These are phyloP conservation scores for Raphidocelis subcapitata DNA, from an alignment of 139 green algal genomes.

Conservation along the genomic window DNA sequence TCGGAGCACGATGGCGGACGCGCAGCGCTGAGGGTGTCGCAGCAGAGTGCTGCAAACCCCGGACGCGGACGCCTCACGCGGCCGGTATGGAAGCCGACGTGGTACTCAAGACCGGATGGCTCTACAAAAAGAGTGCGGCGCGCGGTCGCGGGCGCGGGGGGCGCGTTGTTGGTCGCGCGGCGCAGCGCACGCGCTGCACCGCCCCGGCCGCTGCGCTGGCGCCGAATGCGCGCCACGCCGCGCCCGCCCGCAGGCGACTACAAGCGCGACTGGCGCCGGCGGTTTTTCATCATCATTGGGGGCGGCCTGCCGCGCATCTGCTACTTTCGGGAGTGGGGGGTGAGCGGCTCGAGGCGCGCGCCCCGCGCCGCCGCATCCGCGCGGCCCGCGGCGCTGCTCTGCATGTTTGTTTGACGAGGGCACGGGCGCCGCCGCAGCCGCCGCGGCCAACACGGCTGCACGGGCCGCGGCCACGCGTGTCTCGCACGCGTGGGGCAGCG, in stretches of 20 bases:
- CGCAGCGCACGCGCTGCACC: background rate
- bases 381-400: background rate
- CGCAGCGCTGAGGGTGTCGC: too few species aligned
- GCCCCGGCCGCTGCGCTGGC: background rate
- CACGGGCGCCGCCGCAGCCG: background rate
- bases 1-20: too few species aligned
- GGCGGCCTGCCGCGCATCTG: conserved; percentile 12
- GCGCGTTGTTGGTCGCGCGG: background rate
- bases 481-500: background rate
- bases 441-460: background rate
- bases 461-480: background rate
- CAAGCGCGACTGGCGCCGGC: conserved; percentile 19
- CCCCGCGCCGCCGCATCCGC: background rate
- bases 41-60: too few species aligned
- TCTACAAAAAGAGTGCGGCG: conserved; percentile 27
- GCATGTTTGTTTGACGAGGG: too few species aligned
- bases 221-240: background rate
- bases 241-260: conserved; percentile 15
- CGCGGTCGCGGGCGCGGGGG: too few species aligned
- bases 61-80: too few species aligned
- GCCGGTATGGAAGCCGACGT: too few species aligned
- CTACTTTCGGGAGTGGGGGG: conserved; percentile 24
- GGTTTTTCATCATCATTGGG: conserved; percentile 14
- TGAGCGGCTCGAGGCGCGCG: conserved; percentile 4
- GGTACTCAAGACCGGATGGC: conserved; percentile 13